Conservation (phyloP, 441 rosid species). For the Gossypium schwendimanii region DNA sequence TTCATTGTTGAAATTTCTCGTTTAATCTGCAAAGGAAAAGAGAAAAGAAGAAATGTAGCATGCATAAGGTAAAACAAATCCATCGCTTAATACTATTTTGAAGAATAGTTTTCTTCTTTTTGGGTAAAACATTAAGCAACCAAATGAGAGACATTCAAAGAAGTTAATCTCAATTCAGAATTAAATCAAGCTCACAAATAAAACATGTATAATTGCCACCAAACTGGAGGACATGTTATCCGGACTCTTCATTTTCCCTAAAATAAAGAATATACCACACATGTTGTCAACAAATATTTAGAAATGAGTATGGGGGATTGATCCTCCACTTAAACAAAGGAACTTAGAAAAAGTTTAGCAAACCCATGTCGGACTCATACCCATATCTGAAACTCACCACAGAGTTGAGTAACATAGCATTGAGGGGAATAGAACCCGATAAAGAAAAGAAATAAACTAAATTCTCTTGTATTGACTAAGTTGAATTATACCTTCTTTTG, state of each 20-base stretch:
- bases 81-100: too few relatives aligned
- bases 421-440: neutral
- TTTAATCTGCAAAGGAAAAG: slow-evolving; percentile 59
- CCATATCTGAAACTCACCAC: neutral
- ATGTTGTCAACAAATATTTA: neutral
- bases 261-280: neutral
- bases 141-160: neutral
- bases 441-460: too few relatives aligned
- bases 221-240: neutral
- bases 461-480: neutral
- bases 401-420: neutral
- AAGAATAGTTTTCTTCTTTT: neutral
- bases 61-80: neutral
- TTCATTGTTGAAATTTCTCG: slow-evolving; percentile 97
- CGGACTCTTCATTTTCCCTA: neutral
- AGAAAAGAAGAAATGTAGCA: neutral
- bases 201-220: neutral
- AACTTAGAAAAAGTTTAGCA: neutral
- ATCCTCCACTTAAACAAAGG: neutral
- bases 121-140: neutral
- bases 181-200: neutral
- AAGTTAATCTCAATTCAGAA: neutral
- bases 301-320: neutral
- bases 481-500: neutral
- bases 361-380: neutral